A percentile compares a stretch with the other conserved stretches of the same genome.
Conservation (phyloP, 768 basidiomycete genomes). For the Clathrus columnatus region DNA sequence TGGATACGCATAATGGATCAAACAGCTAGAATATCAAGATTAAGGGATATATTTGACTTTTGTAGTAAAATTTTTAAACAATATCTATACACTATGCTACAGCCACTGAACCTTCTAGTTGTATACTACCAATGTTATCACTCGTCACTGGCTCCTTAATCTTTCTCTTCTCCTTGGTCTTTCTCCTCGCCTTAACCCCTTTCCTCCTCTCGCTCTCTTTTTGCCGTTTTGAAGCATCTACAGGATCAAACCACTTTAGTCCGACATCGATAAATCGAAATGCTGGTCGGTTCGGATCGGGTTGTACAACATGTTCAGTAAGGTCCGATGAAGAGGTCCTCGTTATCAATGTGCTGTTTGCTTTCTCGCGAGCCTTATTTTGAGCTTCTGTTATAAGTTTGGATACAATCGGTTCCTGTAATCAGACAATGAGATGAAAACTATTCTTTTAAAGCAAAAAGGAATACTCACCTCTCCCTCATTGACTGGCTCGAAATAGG, state of each 20-base stretch:
- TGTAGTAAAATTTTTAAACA: too few relatives aligned
- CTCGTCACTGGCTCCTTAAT: not conserved
- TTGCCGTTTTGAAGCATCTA: conserved; percentile 42
- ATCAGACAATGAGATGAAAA: conserved; percentile 2
- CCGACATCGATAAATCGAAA: conserved; percentile 71
- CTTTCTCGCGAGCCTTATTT: conserved; percentile 27
- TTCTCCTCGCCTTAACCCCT: conserved; percentile 23
- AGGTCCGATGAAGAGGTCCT: not conserved
- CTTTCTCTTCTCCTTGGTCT: conserved; percentile 11
- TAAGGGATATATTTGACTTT: too few relatives aligned
- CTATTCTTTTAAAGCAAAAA: not conserved
- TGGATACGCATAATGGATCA: too few relatives aligned
- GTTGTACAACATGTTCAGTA: conserved; percentile 3
- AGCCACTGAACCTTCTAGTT: not conserved
- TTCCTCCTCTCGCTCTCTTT: conserved; percentile 42
- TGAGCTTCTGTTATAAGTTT: conserved; percentile 43
- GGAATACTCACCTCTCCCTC: conserved; percentile 50
- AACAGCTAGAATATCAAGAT: too few relatives aligned
- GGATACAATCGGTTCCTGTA: conserved; percentile 57
- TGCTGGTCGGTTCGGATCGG: conserved; percentile 31
- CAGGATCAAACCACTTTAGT: conserved; percentile 53
- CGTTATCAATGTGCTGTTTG: conserved; percentile 9
- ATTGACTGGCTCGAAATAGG: conserved; percentile 72
- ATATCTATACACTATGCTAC: not conserved
- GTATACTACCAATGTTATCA: not conserved